Evolutionary conservation across 1,139 yeast species (phyloP), one percentile per base, ranked within the genome.

Genomic region (Casaregolazyma lundiana): DNA sequence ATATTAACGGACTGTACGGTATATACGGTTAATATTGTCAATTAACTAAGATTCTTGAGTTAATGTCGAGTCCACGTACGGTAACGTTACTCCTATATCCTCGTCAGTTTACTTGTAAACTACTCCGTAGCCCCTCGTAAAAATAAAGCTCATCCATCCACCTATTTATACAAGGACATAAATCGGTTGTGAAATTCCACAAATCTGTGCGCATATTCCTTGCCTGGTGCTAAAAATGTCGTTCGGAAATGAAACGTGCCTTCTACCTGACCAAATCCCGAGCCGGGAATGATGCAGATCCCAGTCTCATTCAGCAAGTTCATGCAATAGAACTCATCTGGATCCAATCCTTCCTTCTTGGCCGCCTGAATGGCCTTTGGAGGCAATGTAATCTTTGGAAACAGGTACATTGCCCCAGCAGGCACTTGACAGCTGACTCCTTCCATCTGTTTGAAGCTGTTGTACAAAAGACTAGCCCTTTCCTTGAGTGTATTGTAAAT

Each of bases 361-460:
- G 97, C 95, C 42, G 73, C 75, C 17, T 71, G 72, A 45, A 78
- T 72, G 18, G 90, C 88, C 56, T 75, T 76, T 18, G 71, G 69
- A 17, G 87, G 80, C 46, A 94, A 71, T 40, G 77, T 65, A 54
- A 92, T 72, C 53, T 72, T 75, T 34, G 98, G 98, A 80, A 88
- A 92, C 52, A 94, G 73, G 68, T 92, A 92, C 98, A 92, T 92
- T 38, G 98, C 97, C 56, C 98, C 98, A 73, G 84, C 80, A 41
- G 97, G 97, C 58, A 77, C 77, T 67, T 87, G 88, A 66, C 97
- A 89, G 20, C 76, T 66, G 45, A 92, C 81, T 52, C 92, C 95
- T 53, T 84, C 86, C 84, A 92, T 79, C 38, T 75, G 64, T 47
- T 70, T 63, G 67, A 94, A 92, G 0, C 96, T 86, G 24, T 76